Evolutionary conservation across 768 basidiomycete genomes (phyloP).

Genomic region (Suillus alpinus): DNA sequence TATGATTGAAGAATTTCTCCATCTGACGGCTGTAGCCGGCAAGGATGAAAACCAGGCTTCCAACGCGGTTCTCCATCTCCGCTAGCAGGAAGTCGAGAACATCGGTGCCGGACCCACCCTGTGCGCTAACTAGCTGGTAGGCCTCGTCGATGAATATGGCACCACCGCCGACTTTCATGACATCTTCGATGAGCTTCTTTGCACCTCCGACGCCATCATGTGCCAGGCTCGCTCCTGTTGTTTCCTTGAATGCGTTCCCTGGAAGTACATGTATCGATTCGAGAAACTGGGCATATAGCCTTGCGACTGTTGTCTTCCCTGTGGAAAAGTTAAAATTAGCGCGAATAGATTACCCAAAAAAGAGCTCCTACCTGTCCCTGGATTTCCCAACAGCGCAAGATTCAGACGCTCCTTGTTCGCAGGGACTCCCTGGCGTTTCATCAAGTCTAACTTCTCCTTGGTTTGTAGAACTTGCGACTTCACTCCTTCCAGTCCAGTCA

Average conservation of each 20-base stretch:
- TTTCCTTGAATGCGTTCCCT: constrained; percentile 49
- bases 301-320: constrained; percentile 67
- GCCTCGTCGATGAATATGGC: constrained; percentile 65
- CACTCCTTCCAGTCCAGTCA: constrained; percentile 60
- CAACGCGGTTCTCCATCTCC: constrained; percentile 67
- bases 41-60: constrained; percentile 58
- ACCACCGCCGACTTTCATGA: constrained; percentile 52
- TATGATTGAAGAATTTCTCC: constrained; percentile 70
- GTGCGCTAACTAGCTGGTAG: constrained; percentile 51
- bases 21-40: constrained; percentile 65
- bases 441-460: constrained; percentile 49
- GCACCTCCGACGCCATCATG: constrained; percentile 49
- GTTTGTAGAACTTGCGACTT: constrained; percentile 51
- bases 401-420: constrained; percentile 53
- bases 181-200: constrained; percentile 45
- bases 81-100: constrained; percentile 64
- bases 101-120: constrained; percentile 45
- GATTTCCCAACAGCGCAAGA: constrained; percentile 58
- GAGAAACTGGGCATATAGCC: constrained; percentile 57
- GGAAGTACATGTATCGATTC: constrained; percentile 48
- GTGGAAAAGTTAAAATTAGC: neutral
- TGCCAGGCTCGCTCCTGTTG: constrained; percentile 52
- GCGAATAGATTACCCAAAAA: neutral
- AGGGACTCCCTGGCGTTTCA: constrained; percentile 43
- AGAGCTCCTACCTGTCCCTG: constrained; percentile 54